A percentile compares a stretch with the other conserved stretches of the same genome.
These are phyloP conservation scores for Cladosporium phlei DNA, from an alignment of 2,329 filamentous ascomycete species.

Conservation along the genomic window DNA sequence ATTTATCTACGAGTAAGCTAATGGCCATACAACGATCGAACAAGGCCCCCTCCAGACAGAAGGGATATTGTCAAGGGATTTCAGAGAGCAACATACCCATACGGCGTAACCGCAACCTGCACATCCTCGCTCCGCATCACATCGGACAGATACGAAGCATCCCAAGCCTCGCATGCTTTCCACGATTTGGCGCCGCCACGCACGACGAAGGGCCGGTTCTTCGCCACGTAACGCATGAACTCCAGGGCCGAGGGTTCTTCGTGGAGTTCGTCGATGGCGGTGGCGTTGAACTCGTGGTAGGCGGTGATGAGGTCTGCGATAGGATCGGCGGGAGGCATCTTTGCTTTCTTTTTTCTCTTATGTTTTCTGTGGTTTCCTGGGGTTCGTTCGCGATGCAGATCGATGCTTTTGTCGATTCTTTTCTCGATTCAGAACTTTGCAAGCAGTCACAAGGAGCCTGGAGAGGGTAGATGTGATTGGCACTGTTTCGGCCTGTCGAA, in stretches of 20 bases:
- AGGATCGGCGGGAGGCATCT: neutral
- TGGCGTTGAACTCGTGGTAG: conserved; percentile 69
- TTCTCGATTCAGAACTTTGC: too few species aligned
- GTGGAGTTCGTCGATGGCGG: conserved; percentile 55
- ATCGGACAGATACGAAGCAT: conserved; percentile 53
- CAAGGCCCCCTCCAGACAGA: too few species aligned
- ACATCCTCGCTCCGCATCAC: conserved; percentile 55
- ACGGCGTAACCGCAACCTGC: conserved; percentile 73
- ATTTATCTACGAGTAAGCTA: conserved; percentile 35
- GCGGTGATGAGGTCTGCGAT: conserved; percentile 51
- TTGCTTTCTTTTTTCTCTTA: too few species aligned
- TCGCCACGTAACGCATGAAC: conserved; percentile 72
- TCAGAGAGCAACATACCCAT: conserved; percentile 61
- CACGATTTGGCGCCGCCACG: conserved; percentile 59
- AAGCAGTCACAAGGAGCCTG: too few species aligned
- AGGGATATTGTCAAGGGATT: neutral
- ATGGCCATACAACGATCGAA: neutral
- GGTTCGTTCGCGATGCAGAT: too few species aligned
- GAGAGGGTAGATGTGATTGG: too few species aligned
- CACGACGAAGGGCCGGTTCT: conserved; percentile 71
- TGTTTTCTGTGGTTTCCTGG: too few species aligned
- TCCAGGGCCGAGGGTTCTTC: conserved; percentile 68
- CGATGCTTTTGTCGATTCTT: too few species aligned
- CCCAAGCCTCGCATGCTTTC: conserved; percentile 61
- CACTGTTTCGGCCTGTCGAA: too few species aligned